Base-by-base conservation (phyloP, 352 stramenopile genomes). In the Pythium aquatile region DNA sequence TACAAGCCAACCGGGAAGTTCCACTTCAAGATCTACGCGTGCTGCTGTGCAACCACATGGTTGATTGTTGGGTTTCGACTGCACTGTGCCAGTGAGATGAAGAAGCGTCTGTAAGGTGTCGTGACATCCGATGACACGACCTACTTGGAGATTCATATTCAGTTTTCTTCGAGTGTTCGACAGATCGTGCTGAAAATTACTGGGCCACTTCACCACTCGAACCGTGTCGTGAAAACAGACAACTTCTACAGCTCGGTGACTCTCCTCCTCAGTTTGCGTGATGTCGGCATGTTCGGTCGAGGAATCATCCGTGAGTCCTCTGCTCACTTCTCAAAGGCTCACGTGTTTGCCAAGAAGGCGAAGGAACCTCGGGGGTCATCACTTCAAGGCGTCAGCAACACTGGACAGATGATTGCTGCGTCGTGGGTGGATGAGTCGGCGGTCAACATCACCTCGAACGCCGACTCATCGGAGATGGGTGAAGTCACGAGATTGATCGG, bases 231-330 rank as follows among this genome's bases (percentile, higher is more conserved):
- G 17, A 77, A 77, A 32, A 65, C 60, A 0, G 70, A 78, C 48
- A 81, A 74, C 52, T 81, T 68, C 58, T 81, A 78, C 55, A 75
- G 57, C 0, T 76, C 67, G 0, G 59, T 74, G 1, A 55, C 60
- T 5, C 37, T 77, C 1, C 32, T 76, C 0, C n/a, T 56, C 1
- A 63, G 44, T 24, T 29, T 81, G n/a, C 53, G 63, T 24, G 26
- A 71, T 5, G 62, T 69, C 2, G 67, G 65, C 0, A 26, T 79
- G 14, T 79, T 70, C 20, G 64, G 55, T 16, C 20, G 67, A 32
- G 70, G 67, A 20, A 77, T 59, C 5, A 61, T 81, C 32, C 61
- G 5, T 7, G 37, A 55, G 39, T 44, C 42, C 51, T 58, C 52
- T 3, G 35, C 32, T n/a, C 69, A 76, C 35, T 79, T 76, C 47